phyloP scores from a whole-genome alignment of 352 stramenopile species.

The Phytophthora cryptogea region DNA sequence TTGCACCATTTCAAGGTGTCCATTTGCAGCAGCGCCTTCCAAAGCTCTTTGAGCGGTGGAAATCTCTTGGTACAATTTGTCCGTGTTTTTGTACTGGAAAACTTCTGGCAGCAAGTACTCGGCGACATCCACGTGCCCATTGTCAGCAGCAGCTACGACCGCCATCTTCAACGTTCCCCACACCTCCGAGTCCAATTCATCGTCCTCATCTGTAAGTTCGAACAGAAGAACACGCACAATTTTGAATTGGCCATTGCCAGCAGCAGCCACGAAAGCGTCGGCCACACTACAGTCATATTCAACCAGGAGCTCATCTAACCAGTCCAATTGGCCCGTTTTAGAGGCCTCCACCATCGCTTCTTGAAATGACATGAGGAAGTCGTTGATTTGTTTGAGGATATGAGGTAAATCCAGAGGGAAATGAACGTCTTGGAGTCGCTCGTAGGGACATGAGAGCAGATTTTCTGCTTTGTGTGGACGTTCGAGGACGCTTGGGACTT shows the following conservation, averaged over 20 bases:
- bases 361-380: neutral
- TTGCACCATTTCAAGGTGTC: constrained; percentile 3
- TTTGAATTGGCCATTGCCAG: neutral
- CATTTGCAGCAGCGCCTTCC: constrained; percentile 1
- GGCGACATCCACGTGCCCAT: neutral
- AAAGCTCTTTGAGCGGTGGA: neutral
- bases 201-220: neutral
- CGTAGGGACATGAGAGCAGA: neutral
- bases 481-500: neutral
- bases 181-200: neutral
- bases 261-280: neutral
- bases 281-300: neutral
- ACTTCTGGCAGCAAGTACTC: neutral
- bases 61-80: neutral
- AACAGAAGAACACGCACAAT: neutral
- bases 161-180: constrained; percentile 1
- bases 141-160: neutral
- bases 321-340: neutral
- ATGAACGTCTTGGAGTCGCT: neutral
- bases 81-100: neutral
- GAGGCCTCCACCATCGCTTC: neutral
- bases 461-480: neutral
- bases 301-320: neutral
- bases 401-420: neutral
- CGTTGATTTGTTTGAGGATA: neutral